Evolutionary conservation across 768 basidiomycete genomes (phyloP).

Genomic region (Dacryopinax spathularia): DNA sequence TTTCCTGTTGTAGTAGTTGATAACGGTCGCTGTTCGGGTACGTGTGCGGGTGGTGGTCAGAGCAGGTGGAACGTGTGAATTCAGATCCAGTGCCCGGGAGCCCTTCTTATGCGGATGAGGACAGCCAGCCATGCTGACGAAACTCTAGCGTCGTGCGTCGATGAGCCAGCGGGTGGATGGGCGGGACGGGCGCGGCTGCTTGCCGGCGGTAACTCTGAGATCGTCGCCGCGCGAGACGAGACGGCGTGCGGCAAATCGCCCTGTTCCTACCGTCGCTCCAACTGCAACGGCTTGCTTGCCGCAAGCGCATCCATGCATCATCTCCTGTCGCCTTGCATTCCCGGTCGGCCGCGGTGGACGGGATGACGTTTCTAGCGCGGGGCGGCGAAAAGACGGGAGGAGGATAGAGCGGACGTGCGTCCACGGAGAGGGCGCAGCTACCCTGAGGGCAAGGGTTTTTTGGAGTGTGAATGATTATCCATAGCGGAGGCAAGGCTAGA

Average conservation of each 20-base stretch:
- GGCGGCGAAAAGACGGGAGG: too few relatives aligned
- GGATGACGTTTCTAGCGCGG: neutral
- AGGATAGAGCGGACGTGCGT: too few relatives aligned
- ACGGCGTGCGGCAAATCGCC: too few relatives aligned
- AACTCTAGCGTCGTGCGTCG: neutral
- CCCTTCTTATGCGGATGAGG: neutral
- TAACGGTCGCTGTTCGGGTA: neutral
- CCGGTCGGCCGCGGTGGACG: neutral
- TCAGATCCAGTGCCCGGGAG: neutral
- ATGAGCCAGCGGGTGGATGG: neutral
- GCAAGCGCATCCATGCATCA: too few relatives aligned
- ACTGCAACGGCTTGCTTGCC: too few relatives aligned
- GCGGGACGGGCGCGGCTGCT: too few relatives aligned
- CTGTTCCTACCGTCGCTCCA: too few relatives aligned
- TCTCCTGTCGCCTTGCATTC: neutral
- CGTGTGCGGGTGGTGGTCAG: neutral
- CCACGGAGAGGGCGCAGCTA: too few relatives aligned
- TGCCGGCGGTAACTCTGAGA: neutral
- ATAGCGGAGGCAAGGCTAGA: neutral
- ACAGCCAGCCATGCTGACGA: neutral
- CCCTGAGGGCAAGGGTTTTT: too few relatives aligned
- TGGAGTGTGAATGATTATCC: neutral
- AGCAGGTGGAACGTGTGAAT: neutral
- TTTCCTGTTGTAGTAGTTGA: neutral
- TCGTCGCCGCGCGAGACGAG: neutral